A percentile compares a stretch with the other conserved stretches of the same genome.
Conservation (phyloP, 805 yeast genomes). For the Metschnikowia picachoensis region DNA sequence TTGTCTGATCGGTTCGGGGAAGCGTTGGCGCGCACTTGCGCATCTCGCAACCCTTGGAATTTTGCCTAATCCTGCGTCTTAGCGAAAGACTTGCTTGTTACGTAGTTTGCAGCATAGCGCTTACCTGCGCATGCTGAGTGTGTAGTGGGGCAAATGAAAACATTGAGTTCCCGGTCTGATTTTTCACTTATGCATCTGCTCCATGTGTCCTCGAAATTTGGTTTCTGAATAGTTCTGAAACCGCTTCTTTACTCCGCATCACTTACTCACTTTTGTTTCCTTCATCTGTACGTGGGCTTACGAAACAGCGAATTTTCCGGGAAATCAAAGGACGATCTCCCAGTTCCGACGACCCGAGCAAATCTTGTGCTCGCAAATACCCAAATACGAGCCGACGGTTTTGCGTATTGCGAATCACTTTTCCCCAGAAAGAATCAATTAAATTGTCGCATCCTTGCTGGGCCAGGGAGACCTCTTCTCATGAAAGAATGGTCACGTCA, state of each 20-base stretch:
- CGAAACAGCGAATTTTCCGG: too few relatives aligned
- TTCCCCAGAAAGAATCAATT: neutral
- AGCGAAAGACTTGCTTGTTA: slow-evolving; percentile 1
- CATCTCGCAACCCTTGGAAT: neutral
- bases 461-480: neutral
- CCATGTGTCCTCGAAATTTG: neutral
- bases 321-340: too few relatives aligned
- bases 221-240: too few relatives aligned
- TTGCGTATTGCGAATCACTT: neutral
- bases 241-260: too few relatives aligned
- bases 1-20: neutral
- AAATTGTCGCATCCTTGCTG: neutral
- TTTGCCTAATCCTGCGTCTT: slow-evolving; percentile 5
- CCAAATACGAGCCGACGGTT: neutral
- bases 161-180: neutral
- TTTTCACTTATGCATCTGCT: neutral
- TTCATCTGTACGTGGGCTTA: too few relatives aligned
- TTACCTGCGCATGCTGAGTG: neutral
- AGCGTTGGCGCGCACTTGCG: neutral
- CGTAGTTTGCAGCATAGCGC: slow-evolving; percentile 1
- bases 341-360: too few relatives aligned
- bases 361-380: too few relatives aligned
- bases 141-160: slow-evolving; percentile 5
- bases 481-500: neutral
- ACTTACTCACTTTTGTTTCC: too few relatives aligned